A percentile compares a stretch with the other conserved stretches of the same genome.
Conservation (phyloP, 2,329 filamentous ascomycete species). For the Tolypocladium cylindrosporum region DNA sequence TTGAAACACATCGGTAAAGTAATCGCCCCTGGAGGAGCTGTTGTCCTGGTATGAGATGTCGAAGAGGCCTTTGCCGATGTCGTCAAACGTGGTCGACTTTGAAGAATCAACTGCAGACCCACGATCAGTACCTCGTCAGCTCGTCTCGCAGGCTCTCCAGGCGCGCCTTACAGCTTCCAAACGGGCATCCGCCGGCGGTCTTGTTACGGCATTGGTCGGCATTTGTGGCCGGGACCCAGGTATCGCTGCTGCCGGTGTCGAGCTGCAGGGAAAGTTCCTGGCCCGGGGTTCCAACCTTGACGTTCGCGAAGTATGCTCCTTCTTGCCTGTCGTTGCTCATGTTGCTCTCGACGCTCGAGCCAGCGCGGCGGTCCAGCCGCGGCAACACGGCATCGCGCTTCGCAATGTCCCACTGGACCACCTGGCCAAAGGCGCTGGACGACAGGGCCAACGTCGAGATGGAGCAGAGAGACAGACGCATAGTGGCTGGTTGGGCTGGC, state of each 20-base stretch:
- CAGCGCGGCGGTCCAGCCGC: conserved; percentile 25
- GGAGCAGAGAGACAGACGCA: neutral
- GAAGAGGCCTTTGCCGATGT: conserved; percentile 34
- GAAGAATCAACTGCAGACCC: conserved; percentile 31
- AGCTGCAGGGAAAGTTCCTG: conserved; percentile 49
- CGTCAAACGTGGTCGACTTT: conserved; percentile 35
- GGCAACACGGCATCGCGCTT: conserved; percentile 18
- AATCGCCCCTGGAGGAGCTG: conserved; percentile 45
- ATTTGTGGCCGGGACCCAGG: conserved; percentile 42
- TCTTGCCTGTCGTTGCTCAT: conserved; percentile 32
- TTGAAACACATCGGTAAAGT: conserved; percentile 46
- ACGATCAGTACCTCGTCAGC: conserved; percentile 9
- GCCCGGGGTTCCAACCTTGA: conserved; percentile 45
- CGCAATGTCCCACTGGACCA: conserved; percentile 39
- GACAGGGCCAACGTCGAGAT: conserved; percentile 4
- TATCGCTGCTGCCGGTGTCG: conserved; percentile 57
- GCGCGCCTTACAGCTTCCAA: conserved; percentile 33
- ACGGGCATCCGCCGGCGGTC: conserved; percentile 21
- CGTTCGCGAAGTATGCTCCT: conserved; percentile 46
- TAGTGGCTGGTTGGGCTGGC: neutral
- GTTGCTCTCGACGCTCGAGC: conserved; percentile 27
- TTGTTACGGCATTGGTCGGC: conserved; percentile 28
- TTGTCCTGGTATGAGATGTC: conserved; percentile 53
- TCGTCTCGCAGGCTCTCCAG: conserved; percentile 10
- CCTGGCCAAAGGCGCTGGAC: conserved; percentile 13